A percentile compares a stretch with the other conserved stretches of the same genome.
phyloP scores from a whole-genome alignment of 2,329 filamentous ascomycete species.

The Aspergillus puulaauensis region DNA sequence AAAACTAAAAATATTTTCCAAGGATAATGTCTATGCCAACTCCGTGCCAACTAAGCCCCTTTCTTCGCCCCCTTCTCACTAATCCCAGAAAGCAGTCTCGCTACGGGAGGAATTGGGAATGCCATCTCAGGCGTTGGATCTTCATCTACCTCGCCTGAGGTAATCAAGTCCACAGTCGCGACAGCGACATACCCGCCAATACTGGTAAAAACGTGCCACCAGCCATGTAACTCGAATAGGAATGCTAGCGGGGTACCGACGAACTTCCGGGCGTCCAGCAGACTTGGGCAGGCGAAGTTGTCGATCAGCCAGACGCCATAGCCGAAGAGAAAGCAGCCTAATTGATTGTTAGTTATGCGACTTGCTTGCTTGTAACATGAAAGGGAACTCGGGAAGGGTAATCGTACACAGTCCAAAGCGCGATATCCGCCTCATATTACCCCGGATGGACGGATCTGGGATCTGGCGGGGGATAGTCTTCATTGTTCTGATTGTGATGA shows the following conservation, averaged over 20 bases:
- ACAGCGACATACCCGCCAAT: constrained; percentile 45
- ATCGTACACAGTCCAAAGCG: constrained; percentile 27
- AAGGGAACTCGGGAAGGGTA: neutral
- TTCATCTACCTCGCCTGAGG: constrained; percentile 30
- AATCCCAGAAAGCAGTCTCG: constrained; percentile 9
- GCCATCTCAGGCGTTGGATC: constrained; percentile 23
- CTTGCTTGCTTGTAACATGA: neutral
- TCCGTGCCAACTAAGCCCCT: neutral
- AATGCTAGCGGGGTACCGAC: constrained; percentile 42
- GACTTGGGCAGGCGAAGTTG: constrained; percentile 31
- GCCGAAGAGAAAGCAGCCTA: constrained; percentile 39
- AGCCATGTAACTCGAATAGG: constrained; percentile 44
- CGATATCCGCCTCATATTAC: constrained; percentile 19
- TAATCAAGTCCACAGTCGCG: constrained; percentile 39
- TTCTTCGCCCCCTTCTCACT: neutral
- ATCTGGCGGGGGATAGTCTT: constrained; percentile 36
- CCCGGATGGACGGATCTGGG: constrained; percentile 23
- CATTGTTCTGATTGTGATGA: constrained; percentile 33
- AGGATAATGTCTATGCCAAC: no score
- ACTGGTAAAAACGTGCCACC: constrained; percentile 47
- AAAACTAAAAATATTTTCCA: no score
- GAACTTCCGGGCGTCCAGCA: constrained; percentile 27
- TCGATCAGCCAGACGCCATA: constrained; percentile 45
- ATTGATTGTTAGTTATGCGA: neutral
- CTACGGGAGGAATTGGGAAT: constrained; percentile 18